A percentile compares a stretch with the other conserved stretches of the same genome.
Conservation (phyloP, 768 basidiomycete species). For the Leccinum truebloodii region DNA sequence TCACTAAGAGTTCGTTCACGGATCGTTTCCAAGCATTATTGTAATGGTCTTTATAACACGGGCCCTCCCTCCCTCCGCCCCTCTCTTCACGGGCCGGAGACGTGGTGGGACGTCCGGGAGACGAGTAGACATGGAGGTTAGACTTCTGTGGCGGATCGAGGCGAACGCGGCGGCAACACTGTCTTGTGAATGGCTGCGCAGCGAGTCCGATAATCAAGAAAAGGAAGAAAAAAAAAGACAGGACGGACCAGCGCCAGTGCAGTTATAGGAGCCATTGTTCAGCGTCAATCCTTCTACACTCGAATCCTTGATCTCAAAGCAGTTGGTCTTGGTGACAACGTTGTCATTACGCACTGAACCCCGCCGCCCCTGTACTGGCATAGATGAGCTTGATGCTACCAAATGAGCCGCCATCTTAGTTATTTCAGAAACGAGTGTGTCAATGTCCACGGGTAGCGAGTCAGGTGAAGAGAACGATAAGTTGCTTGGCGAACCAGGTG, state of each 20-base stretch:
- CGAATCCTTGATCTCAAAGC: background rate
- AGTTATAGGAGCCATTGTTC: slow-evolving; percentile 5
- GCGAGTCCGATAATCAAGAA: background rate
- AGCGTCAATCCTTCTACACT: slow-evolving; percentile 9
- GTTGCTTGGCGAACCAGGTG: background rate
- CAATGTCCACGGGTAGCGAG: background rate
- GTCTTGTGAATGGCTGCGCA: slow-evolving; percentile 15
- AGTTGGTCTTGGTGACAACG: slow-evolving; percentile 3
- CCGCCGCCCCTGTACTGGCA: background rate
- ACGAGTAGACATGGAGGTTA: background rate
- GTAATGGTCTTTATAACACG: no score
- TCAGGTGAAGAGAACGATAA: background rate
- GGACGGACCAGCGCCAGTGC: slow-evolving; percentile 17
- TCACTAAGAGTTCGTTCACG: no score
- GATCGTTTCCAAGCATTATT: no score
- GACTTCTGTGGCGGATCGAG: background rate
- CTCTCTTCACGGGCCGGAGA: background rate
- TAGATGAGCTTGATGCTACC: no score
- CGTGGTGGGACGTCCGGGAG: no score
- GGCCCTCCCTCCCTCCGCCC: background rate
- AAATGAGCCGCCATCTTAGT: background rate
- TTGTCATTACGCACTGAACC: background rate
- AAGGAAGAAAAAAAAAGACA: background rate
- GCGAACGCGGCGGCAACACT: background rate
- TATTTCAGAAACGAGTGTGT: background rate